Conservation (phyloP, 768 basidiomycete genomes). For the Termitomyces sp. region DNA sequence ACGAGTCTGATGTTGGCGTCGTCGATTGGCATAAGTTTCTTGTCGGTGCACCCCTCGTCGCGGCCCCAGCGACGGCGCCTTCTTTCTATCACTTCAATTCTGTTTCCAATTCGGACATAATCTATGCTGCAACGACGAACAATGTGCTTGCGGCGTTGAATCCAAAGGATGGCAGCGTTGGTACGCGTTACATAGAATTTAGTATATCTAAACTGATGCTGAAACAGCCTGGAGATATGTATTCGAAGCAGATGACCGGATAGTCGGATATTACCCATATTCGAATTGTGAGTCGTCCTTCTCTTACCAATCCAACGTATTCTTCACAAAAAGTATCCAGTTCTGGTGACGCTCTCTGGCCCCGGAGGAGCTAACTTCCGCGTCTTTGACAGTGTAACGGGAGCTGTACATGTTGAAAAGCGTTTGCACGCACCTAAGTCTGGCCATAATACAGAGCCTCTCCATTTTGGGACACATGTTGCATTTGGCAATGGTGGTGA, state of each 20-base stretch:
- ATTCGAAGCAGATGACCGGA: constrained; percentile 63
- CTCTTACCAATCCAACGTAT: background rate
- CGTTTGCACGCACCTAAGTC: constrained; percentile 43
- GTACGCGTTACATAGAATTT: constrained; percentile 36
- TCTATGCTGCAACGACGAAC: constrained; percentile 62
- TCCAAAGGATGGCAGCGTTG: constrained; percentile 61
- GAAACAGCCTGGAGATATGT: constrained; percentile 69
- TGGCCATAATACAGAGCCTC: constrained; percentile 46
- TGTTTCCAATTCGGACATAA: constrained; percentile 31
- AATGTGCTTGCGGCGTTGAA: constrained; percentile 79
- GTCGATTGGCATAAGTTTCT: constrained; percentile 86
- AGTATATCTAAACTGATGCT: constrained; percentile 6
- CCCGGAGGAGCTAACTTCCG: constrained; percentile 66
- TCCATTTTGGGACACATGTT: constrained; percentile 50
- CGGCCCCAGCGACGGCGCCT: constrained; percentile 49
- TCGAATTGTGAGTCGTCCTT: constrained; percentile 42
- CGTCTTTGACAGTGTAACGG: constrained; percentile 58
- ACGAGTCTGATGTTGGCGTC: constrained; percentile 72
- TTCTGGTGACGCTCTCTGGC: constrained; percentile 70
- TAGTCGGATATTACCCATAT: constrained; percentile 58
- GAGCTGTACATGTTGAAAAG: constrained; percentile 56
- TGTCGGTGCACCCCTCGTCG: constrained; percentile 65
- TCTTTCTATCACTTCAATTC: constrained; percentile 36
- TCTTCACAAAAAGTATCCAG: constrained; percentile 31
- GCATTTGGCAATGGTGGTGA: constrained; percentile 26